Evolutionary conservation across 441 rosid genomes (phyloP).

Genomic region (Pelargonium cotyledonis): DNA sequence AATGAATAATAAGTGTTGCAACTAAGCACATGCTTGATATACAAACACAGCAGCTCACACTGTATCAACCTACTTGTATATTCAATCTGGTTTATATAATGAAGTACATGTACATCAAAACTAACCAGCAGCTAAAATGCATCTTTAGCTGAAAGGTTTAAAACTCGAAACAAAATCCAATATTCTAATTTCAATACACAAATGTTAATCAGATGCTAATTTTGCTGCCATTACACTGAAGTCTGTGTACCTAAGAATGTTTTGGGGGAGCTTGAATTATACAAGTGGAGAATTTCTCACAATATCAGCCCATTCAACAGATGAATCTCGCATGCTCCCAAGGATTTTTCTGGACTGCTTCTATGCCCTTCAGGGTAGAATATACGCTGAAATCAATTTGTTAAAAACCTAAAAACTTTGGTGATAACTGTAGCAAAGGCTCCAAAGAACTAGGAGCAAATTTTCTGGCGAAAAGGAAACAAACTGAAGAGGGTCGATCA

Average conservation of each 20-base stretch:
- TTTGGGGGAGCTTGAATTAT: not conserved
- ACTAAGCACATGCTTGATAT: not conserved
- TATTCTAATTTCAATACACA: not conserved
- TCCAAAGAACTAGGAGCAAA: constrained; percentile 65
- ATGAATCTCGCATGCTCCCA: not conserved
- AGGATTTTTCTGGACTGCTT: not conserved
- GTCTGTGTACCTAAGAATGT: not conserved
- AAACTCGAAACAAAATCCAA: not conserved
- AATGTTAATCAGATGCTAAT: not conserved
- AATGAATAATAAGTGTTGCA: not conserved
- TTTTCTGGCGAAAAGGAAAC: constrained; percentile 85
- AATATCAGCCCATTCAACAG: not conserved
- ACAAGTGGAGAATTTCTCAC: not conserved
- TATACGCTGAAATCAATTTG: too few species aligned
- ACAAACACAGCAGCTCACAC: not conserved
- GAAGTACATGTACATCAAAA: not conserved
- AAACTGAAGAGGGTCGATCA: constrained; percentile 52
- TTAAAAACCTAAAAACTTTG: not conserved
- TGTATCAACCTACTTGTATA: not conserved
- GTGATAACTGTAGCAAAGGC: constrained; percentile 33
- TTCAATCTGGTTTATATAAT: constrained; percentile 1
- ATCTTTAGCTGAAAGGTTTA: too few species aligned
- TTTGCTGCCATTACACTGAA: not conserved
- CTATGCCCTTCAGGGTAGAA: too few species aligned
- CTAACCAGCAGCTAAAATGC: not conserved